These are phyloP conservation scores for Neocatenulostroma microsporum DNA, from an alignment of 2,329 filamentous ascomycete genomes.

Conservation along the genomic window DNA sequence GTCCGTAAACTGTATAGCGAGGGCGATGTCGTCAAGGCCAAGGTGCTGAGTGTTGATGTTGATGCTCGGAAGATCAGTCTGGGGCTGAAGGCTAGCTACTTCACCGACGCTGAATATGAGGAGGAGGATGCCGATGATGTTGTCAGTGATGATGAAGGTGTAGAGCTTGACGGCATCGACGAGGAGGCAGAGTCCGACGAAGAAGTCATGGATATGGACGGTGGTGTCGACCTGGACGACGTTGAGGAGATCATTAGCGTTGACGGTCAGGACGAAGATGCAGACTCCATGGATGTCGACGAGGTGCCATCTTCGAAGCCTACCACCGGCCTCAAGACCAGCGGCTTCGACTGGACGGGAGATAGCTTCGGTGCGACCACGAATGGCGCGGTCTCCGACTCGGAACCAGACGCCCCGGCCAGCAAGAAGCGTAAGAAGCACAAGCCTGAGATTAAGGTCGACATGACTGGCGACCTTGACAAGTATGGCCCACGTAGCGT, in stretches of 20 bases:
- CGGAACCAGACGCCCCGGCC: constrained; percentile 45
- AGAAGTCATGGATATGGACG: constrained; percentile 27
- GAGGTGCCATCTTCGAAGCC: constrained; percentile 23
- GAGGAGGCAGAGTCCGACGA: constrained; percentile 28
- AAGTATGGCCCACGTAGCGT: constrained; percentile 79
- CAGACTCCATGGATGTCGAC: constrained; percentile 37
- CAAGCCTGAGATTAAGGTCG: constrained; percentile 73
- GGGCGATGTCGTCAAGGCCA: constrained; percentile 89
- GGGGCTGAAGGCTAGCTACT: constrained; percentile 86
- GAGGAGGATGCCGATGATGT: constrained; percentile 32
- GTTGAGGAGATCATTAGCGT: constrained; percentile 39
- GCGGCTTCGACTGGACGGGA: constrained; percentile 83
- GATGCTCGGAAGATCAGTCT: constrained; percentile 76
- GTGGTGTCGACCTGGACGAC: constrained; percentile 20
- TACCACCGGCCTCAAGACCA: constrained; percentile 52
- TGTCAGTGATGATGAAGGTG: constrained; percentile 23
- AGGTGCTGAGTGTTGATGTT: constrained; percentile 68
- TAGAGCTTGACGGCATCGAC: constrained; percentile 22
- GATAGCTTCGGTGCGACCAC: constrained; percentile 48
- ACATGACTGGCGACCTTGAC: constrained; percentile 87
- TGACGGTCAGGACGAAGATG: constrained; percentile 42
- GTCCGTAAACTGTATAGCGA: constrained; percentile 83
- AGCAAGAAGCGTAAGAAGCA: constrained; percentile 56
- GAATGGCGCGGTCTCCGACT: constrained; percentile 47
- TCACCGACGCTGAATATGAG: constrained; percentile 53